Base-by-base conservation (phyloP, 1,284 basidiomycete species). In the Puccinia triticina region DNA sequence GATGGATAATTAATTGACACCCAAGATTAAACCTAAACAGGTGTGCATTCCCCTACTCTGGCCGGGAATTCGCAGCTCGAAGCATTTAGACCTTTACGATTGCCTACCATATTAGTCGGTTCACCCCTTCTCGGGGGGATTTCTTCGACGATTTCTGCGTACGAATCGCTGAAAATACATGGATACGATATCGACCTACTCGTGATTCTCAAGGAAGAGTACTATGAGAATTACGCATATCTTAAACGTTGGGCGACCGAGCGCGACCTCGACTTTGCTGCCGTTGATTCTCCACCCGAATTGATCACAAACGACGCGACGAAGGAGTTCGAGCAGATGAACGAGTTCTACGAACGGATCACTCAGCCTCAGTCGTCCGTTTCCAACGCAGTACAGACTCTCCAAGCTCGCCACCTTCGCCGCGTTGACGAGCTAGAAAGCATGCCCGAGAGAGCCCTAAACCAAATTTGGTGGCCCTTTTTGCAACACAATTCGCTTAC, bases 391-490 rank as follows among this genome's bases (percentile, higher is more conserved):
- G 88, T 94, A 12, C 86, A 89, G 0, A 89, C 91, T 84, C 88
- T 98, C 16, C 92, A 94, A 84, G 80, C 87, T 3, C 88, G 89
- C 34, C 96, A 98, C 87, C 83, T 86, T 0, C 85, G 87, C 46
- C 90, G 96, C 14, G 87, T 97, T 11, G 86, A 89, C 1, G 90
- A 93, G 66, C 89, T 98, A 3, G 89, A 91, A 66, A 91, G 91
- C 0, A 94, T 97, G 91, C 91, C 94, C 0, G 88, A 89, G 18
- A 90, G 96, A 43, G 92, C 95, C 0, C 88, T 93, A 72, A 90
- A 94, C 77, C 90, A 90, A 0, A 90, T 97, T 79, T 98, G 96
- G 96, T 99, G 95, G 95, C 96, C 96, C 0, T 98, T 98, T 86
- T 94, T 96, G 0, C 96, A 99, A 86, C 96, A 99, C 85, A 91